These are phyloP conservation scores for Neurospora intermedia DNA, from an alignment of 495 filamentous ascomycete genomes.

Conservation along the genomic window DNA sequence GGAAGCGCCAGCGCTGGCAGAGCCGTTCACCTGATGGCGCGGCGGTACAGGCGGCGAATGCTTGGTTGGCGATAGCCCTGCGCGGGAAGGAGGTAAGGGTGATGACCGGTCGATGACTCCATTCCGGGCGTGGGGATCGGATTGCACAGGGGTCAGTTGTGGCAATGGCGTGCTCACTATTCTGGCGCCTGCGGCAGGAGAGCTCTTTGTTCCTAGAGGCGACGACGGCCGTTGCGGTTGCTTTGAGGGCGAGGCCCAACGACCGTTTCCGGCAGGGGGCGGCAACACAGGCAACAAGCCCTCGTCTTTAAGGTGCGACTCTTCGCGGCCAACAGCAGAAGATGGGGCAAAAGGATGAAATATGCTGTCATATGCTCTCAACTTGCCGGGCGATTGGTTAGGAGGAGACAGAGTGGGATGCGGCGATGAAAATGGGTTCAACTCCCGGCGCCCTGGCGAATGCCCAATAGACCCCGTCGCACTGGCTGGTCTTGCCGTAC, in stretches of 20 bases:
- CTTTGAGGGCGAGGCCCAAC: constrained; percentile 20
- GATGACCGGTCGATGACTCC: constrained; percentile 16
- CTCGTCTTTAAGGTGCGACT: constrained; percentile 4
- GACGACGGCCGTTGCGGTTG: constrained; percentile 17
- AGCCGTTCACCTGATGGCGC: constrained; percentile 10
- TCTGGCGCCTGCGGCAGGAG: constrained; percentile 3
- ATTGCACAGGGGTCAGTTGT: constrained; percentile 15
- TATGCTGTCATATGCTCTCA: constrained; percentile 30
- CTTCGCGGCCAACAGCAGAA: constrained; percentile 1
- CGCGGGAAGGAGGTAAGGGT: constrained; percentile 43
- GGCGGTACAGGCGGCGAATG: constrained; percentile 41
- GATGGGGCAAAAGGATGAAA: constrained; percentile 21
- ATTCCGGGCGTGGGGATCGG: constrained; percentile 3
- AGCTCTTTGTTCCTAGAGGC: constrained; percentile 23
- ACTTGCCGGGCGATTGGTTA: constrained; percentile 26
- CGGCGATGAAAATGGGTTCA: constrained; percentile 33
- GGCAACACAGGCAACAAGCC: constrained; percentile 6
- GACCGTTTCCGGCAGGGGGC: constrained; percentile 18
- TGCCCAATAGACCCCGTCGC: background rate
- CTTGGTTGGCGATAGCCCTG: constrained; percentile 69
- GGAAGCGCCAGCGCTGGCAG: constrained; percentile 8
- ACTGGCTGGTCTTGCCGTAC: background rate
- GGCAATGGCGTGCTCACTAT: constrained; percentile 16
- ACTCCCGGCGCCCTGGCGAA: constrained; percentile 5
- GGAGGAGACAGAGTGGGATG: constrained; percentile 34